These are phyloP conservation scores for Arthrobotrys entomopaga DNA, from an alignment of 2,329 filamentous ascomycete species.

Conservation along the genomic window DNA sequence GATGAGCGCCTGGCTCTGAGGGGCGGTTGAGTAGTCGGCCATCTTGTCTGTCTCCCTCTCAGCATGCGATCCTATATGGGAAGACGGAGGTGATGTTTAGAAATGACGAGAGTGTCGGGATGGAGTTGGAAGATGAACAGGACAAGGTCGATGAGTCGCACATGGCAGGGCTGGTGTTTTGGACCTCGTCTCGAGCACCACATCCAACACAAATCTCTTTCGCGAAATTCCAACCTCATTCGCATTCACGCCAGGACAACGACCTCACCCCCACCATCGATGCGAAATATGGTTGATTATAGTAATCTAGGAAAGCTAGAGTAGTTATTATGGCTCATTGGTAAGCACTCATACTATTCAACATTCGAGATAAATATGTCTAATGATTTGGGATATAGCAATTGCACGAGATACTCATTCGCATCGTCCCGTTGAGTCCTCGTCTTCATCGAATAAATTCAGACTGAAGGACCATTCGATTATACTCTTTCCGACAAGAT, in stretches of 20 bases:
- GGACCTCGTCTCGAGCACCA: conserved; percentile 38
- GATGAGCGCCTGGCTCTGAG: conserved; percentile 67
- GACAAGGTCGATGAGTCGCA: conserved; percentile 35
- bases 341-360: no score
- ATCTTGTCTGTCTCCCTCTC: conserved; percentile 10
- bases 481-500: no score
- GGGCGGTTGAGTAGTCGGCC: conserved; percentile 43
- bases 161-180: conserved; percentile 11
- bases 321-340: no score
- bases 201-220: conserved; percentile 19
- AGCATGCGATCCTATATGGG: background rate
- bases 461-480: no score
- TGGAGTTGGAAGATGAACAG: conserved; percentile 4
- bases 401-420: no score
- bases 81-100: background rate
- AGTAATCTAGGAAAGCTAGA: no score
- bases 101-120: background rate
- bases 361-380: no score
- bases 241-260: background rate
- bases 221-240: background rate
- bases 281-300: no score
- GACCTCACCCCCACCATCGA: background rate
- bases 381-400: no score
- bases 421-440: no score
- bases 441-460: no score